Base-by-base conservation (phyloP, 2,329 filamentous ascomycete genomes). In the Karstenula rhodostoma region DNA sequence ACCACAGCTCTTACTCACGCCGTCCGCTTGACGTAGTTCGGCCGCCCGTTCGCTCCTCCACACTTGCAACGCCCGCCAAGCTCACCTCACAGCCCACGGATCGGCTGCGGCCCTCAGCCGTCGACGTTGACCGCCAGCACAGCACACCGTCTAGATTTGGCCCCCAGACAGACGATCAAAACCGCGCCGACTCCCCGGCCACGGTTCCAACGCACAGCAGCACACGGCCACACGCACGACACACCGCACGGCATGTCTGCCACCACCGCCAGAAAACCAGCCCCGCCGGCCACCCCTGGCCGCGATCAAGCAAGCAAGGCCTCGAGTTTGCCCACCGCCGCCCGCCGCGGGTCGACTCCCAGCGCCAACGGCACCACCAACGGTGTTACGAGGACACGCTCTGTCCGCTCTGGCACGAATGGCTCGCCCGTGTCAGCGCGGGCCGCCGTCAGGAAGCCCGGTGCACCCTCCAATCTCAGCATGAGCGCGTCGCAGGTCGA, bases 391-490 rank as follows among this genome's bases (percentile, higher is more conserved):
- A 63, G 74, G 58, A 72, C 68, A 32, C 69, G 74, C 52, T 76
- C 73, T 7, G 68, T 76, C 23, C 62, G 76, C n/a, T 73, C 73
- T 25, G 62, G 64, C 44, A 59, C 61, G 9, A 75, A 69, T 56
- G 75, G 76, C 42, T 65, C 75, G 15, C 78, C 78, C 10, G 69
- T 79, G 19, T 80, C 78, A 46, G 77, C 78, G 32, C 76, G 77
- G 56, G 71, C 77, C 9, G 69, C 77, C 12, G 77, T 75, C 44
- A 71, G 73, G 60, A 78, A 75, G 67, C 76, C 77, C 35, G 72
- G 70, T 35, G 64, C 70, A 7, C 54, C 72, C 12, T 79, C 77
- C 9, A 70, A 62, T 46, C 69, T 77, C 42, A 73, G 74, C 69
- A 73, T 67, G 56, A 70, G 64, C 64, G 66, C 72, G 58, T 73